Percentiles rank a stretch among this genome's conserved stretches.
Conservation (phyloP, 805 yeast genomes). For the Metschnikowia kunwiensis region DNA sequence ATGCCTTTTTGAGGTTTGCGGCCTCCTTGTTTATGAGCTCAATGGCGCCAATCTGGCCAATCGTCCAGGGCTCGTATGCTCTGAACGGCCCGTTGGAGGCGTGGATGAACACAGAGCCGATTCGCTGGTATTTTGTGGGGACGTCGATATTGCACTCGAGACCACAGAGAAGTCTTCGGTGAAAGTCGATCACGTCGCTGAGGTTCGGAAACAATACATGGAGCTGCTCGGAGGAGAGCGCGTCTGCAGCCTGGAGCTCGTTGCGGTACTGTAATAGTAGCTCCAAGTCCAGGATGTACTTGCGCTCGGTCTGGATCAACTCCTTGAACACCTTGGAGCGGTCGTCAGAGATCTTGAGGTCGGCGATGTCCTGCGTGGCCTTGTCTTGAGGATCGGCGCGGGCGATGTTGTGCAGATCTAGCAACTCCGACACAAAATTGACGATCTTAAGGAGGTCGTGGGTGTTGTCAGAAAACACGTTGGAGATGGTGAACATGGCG, state of each 20-base stretch:
- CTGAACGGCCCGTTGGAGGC: conserved; percentile 77
- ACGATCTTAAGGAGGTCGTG: conserved; percentile 73
- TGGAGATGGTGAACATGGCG: conserved; percentile 82
- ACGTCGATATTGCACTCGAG: conserved; percentile 82
- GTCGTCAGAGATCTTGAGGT: conserved; percentile 45
- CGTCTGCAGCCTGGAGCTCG: conserved; percentile 62
- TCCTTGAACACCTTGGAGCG: conserved; percentile 80
- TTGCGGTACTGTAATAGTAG: conserved; percentile 62
- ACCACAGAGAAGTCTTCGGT: conserved; percentile 83
- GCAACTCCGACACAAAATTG: conserved; percentile 63
- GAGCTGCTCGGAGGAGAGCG: conserved; percentile 73
- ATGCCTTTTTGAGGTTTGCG: conserved; percentile 50
- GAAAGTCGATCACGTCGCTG: conserved; percentile 82
- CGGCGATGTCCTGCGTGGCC: conserved; percentile 17
- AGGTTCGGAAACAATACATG: conserved; percentile 84
- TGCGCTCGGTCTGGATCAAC: conserved; percentile 84
- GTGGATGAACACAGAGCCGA: conserved; percentile 85
- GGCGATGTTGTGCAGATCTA: conserved; percentile 15
- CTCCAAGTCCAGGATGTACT: conserved; percentile 89
- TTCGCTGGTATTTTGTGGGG: conserved; percentile 71
- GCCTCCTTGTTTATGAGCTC: conserved; percentile 71
- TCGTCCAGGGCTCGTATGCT: conserved; percentile 91
- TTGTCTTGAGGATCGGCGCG: conserved; percentile 7
- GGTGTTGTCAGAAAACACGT: conserved; percentile 81
- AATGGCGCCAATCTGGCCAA: conserved; percentile 83